phyloP scores from a whole-genome alignment of 2,329 filamentous ascomycete genomes.

The Capronia coronata region DNA sequence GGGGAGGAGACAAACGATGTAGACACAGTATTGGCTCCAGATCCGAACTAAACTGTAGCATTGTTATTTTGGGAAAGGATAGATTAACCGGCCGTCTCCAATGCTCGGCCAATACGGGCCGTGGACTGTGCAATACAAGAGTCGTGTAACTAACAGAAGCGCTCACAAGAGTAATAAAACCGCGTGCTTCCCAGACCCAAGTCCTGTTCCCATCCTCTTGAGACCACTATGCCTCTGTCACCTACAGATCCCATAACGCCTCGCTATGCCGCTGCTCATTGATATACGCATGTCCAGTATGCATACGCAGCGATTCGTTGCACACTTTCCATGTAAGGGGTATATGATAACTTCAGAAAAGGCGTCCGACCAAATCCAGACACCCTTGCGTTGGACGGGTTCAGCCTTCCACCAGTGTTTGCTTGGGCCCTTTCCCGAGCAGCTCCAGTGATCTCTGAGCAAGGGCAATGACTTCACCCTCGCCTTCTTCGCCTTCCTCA shows the following conservation, averaged over 20 bases:
- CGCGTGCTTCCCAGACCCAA: not conserved
- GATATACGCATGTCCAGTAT: slow-evolving; percentile 10
- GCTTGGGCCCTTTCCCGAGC: slow-evolving; percentile 69
- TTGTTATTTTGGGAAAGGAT: not conserved
- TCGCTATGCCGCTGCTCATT: slow-evolving; percentile 21
- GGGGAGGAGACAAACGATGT: slow-evolving; percentile 15
- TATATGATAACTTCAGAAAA: slow-evolving; percentile 21
- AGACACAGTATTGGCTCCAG: not conserved
- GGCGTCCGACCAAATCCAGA: slow-evolving; percentile 4
- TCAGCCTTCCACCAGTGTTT: slow-evolving; percentile 70
- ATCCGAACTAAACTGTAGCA: not conserved
- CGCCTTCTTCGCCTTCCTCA: slow-evolving; percentile 80
- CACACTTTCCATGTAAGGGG: slow-evolving; percentile 15
- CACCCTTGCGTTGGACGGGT: not conserved
- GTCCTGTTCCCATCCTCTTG: not conserved
- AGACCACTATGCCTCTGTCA: not conserved
- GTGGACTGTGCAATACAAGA: not conserved
- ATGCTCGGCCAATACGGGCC: not conserved
- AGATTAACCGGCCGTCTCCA: not conserved
- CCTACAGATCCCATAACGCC: slow-evolving; percentile 14
- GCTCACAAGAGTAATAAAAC: slow-evolving; percentile 3
- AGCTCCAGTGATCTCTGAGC: slow-evolving; percentile 86
- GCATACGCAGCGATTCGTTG: slow-evolving; percentile 15
- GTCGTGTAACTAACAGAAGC: not conserved
- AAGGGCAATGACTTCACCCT: slow-evolving; percentile 85